A percentile compares a stretch with the other conserved stretches of the same genome.
Evolutionary conservation across 371 early-diverging fungal genomes (phyloP).

Genomic region (Mortierella sp.): DNA sequence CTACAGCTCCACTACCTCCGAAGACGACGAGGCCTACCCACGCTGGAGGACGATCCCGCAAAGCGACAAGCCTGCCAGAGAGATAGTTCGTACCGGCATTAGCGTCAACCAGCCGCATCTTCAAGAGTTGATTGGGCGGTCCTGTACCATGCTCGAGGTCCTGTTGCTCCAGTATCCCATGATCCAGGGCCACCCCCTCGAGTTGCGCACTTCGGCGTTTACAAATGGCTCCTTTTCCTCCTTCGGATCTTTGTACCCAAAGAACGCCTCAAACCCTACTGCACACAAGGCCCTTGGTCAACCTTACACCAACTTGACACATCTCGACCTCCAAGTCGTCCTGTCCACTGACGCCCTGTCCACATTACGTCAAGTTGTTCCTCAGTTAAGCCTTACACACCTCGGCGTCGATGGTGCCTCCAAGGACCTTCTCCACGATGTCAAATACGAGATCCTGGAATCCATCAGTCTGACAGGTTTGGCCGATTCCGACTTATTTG

Average conservation of each 20-base stretch:
- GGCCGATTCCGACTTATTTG: not conserved
- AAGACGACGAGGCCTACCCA: not conserved
- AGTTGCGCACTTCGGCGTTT: not conserved
- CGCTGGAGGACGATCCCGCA: slow-evolving; percentile 1
- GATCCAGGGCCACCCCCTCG: not conserved
- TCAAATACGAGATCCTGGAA: not conserved
- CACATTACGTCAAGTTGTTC: not conserved
- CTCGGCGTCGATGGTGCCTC: not conserved
- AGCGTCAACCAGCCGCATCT: not conserved
- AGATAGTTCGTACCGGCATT: not conserved
- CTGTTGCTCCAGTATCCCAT: not conserved
- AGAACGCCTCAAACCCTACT: not conserved
- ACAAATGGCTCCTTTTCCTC: too few species aligned
- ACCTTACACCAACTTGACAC: not conserved
- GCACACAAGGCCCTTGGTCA: not conserved
- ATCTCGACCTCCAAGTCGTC: not conserved
- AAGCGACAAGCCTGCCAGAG: not conserved
- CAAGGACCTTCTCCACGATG: not conserved
- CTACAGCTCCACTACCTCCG: not conserved
- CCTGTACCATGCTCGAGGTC: not conserved
- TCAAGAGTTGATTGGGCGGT: not conserved
- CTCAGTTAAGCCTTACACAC: not conserved
- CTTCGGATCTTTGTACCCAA: too few species aligned
- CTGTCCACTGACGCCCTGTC: not conserved
- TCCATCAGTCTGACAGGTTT: not conserved